Base-by-base conservation (phyloP, 306 rosid species). In the Vicia faba region DNA sequence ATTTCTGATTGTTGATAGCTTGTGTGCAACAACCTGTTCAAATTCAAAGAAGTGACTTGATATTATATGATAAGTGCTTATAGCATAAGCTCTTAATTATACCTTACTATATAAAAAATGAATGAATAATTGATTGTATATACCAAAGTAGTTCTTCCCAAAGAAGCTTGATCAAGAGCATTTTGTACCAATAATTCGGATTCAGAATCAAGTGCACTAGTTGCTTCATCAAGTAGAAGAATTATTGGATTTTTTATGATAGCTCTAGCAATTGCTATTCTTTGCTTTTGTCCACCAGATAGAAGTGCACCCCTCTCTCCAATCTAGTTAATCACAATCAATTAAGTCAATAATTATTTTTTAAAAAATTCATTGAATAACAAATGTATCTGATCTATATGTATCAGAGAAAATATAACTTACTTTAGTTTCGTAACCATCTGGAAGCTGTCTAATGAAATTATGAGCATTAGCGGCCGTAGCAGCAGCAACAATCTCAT, bases 91-190 rank as follows among this genome's bases (percentile, higher is more conserved):
- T 31, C 35, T 31, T 5, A 31, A 31, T 4, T 31, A 33, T 33
- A 33, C 9, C 36, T 33, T 33, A 33, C 9, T 33, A 33, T 7
- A 33, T 1, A 33, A 33, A 33, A 33, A 33, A 33, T 33, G 38
- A 31, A 31, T 31, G 36, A 31, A 31, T 26, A 26, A 3, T 2
- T 59, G 51, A 14, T 54, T 71, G 44, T 13, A 66, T 63, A 16
- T 84, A 89, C 99, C 91, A 93, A 53, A 31, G 99, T 90, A 71
- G 97, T 93, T 67, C 97, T 90, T 63, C 99, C 99, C 87, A 90
- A 77, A 59, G 99, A 93, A 56, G 99, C 99, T 46, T 82, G 95
- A 80, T 93, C 96, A 39, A 93, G 97, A 44, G 99, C 99, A 90
- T 79, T 89, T 61, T 90, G 99, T 43, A 93, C 97, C 12, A 90